phyloP scores from a whole-genome alignment of 495 filamentous ascomycete genomes.

The Penicillium soppii region DNA sequence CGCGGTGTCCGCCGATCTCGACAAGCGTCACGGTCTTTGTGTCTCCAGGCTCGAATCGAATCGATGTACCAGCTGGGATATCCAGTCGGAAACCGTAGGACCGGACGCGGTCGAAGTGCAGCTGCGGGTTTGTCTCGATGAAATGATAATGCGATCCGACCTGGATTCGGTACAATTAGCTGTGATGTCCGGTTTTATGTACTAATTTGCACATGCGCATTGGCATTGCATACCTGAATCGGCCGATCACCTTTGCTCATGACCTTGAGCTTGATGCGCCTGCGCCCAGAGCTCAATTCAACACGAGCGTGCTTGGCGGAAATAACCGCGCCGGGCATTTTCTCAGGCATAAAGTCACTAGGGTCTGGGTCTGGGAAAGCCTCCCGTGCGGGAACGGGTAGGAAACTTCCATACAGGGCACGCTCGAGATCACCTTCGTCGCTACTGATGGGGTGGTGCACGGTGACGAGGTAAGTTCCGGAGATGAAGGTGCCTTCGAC shows the following conservation, averaged over 20 bases:
- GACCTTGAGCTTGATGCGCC: conserved; percentile 70
- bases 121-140: conserved; percentile 85
- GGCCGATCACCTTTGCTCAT: conserved; percentile 89
- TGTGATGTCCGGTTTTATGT: no score
- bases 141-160: conserved; percentile 97
- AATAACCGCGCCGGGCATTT: conserved; percentile 78
- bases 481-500: conserved; percentile 91
- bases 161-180: conserved; percentile 30
- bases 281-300: conserved; percentile 70
- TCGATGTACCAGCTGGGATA: conserved; percentile 86
- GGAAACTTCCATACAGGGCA: conserved; percentile 89
- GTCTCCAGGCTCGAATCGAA: conserved; percentile 94
- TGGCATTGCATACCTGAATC: conserved; percentile 63
- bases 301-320: conserved; percentile 64
- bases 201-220: neutral
- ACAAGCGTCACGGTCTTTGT: conserved; percentile 90
- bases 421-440: conserved; percentile 84
- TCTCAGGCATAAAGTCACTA: conserved; percentile 60
- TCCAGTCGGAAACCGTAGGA: conserved; percentile 87
- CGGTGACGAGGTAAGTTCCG: conserved; percentile 93
- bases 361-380: conserved; percentile 64
- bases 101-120: conserved; percentile 86
- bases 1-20: conserved; percentile 78
- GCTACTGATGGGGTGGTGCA: conserved; percentile 83
- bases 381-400: conserved; percentile 71